Base-by-base conservation (phyloP, 768 basidiomycete genomes). In the Trametes gibbosa region DNA sequence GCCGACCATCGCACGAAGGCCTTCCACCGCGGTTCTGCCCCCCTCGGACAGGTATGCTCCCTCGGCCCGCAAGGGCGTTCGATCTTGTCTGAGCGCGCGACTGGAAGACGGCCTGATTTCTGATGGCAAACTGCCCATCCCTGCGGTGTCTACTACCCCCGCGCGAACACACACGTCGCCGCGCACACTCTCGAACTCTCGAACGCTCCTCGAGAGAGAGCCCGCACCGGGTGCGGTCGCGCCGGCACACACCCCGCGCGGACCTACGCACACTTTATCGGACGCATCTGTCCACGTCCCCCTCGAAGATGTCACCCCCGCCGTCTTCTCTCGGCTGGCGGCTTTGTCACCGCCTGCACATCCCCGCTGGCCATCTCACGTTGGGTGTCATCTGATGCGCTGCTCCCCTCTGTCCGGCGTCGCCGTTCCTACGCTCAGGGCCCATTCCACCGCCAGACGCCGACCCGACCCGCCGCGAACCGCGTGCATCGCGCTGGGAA, bases 1-100 rank as follows among this genome's bases (percentile, higher is more conserved):
- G 39, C 59, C 59, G 59, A 60, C 59, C 59, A 60, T 60, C 59
- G 59, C 59, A 60, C 59, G 59, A 60, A 60, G 53, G 23, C 55
- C 46, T 25, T 37, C 23, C 59, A 42, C 47, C 17, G 40, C 29
- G 45, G 51, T 46, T 12, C 51, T 59, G 47, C 52, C 53, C 25
- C 49, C 46, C 52, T 34, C 47, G 48, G 53, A 43, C 53, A 50
- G 34, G 41, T 32, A 50, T 37, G 8, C 46, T 13, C 53, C 59
- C 43, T 41, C 59, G 59, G 59, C 29, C 59, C 53, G 59, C 45
- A n/a, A 8, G 37, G 32, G 41, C 48, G n/a, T 50, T 35, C 52
- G 19, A n/a, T n/a, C 27, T 16, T n/a, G 37, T 42, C 52, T 32
- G 47, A 27, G 25, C 47, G 59, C 40, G 7, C 40, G 40, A 35